Base-by-base conservation (phyloP, 2,329 filamentous ascomycete genomes). In the Trichothecium sympodiale region DNA sequence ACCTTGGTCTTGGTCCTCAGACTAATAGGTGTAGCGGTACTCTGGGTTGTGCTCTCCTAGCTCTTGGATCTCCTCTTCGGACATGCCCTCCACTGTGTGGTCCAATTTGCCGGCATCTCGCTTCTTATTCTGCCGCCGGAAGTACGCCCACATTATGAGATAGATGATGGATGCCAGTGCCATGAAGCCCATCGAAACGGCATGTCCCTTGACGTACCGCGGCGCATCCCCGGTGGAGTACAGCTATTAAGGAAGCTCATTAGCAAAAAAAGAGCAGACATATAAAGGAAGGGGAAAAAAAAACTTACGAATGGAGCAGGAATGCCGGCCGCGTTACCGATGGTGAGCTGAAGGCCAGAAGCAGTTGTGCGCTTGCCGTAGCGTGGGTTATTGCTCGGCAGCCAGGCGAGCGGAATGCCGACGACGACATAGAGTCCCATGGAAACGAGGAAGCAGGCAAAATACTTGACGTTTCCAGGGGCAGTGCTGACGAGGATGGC, bases 351-450 rank as follows among this genome's bases (percentile, higher is more conserved):
- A 18, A 80, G 41, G 0, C 74, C 77, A 0, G 69, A 73, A 0
- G 72, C 76, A 3, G 71, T 71, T 0, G 76, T 74, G 12, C 77
- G 60, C 51, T 81, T 81, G 3, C 74, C 75, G 38, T 80, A 80
- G 1, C 76, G 61, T 1, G 77, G 77, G 9, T 70, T 64, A 35
- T 80, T 81, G 4, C 65, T 69, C 0, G 73, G 61, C 20, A 71
- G 43, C 57, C 58, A 61, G 7, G 56, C 53, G 3, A 61, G 46
- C 5, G 58, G 57, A 9, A 61, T 42, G 0, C 58, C 54, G 2
- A 60, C 54, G 25, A 57, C 50, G 1, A 57, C 48, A 44, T 81
- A 82, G 1, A 82, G 43, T 0, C 77, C 77, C 52, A 74, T 61
- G 0, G 77, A 76, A 1, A 77, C 69, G 10, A 82, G 55, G 49